phyloP scores from a whole-genome alignment of 345 rosid species.

The Citrus sinensis region DVS_A1.0 CM039166.1:16958501-16959000 shows the following conservation, averaged over 20 bases:
- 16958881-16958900: not conserved
- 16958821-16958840: not conserved
- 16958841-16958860: not conserved
- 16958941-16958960: too few species aligned
- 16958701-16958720: conserved; percentile 98
- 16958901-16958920: not conserved
- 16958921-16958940: too few species aligned
- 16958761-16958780: not conserved
- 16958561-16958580: too few species aligned
- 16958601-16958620: conserved; percentile 96
- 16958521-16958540: not conserved
- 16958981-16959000: too few species aligned
- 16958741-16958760: conserved; percentile 5
- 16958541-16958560: not conserved
- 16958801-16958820: not conserved
- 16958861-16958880: not conserved
- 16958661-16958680: conserved; percentile 96
- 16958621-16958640: conserved; percentile 99
- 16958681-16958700: conserved; percentile 97
- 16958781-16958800: not conserved
- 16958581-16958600: conserved; percentile 52
- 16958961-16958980: too few species aligned
- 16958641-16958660: conserved; percentile 95
- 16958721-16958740: conserved; percentile 98
- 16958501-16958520: not conserved